These are phyloP conservation scores for Pneumocystis oryctolagi DNA, from an alignment of 1,139 yeast genomes.

Conservation along the genomic window DNA sequence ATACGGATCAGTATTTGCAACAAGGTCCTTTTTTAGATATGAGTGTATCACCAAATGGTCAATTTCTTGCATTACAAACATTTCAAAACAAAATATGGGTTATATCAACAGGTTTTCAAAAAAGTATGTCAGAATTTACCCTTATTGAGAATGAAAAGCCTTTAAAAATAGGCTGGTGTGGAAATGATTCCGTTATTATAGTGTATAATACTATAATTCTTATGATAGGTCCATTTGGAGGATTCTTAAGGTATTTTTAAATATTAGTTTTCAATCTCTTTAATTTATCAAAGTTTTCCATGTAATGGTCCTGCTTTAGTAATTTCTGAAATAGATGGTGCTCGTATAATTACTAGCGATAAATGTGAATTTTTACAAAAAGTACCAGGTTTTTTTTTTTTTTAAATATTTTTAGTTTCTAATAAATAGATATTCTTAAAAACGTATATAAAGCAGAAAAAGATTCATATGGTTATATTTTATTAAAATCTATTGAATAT, in stretches of 20 bases:
- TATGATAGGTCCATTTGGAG: slow-evolving; percentile 59
- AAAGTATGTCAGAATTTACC: slow-evolving; percentile 36
- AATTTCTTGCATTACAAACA: slow-evolving; percentile 44
- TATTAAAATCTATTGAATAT: slow-evolving; percentile 69
- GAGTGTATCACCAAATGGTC: slow-evolving; percentile 45
- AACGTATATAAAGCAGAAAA: slow-evolving; percentile 72
- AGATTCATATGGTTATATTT: slow-evolving; percentile 63
- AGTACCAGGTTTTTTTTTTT: slow-evolving; percentile 33
- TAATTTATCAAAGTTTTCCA: not conserved
- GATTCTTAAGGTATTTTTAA: slow-evolving; percentile 34
- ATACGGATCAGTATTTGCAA: slow-evolving; percentile 25
- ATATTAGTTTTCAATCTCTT: slow-evolving; percentile 26
- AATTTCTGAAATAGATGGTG: slow-evolving; percentile 50
- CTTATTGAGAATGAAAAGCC: slow-evolving; percentile 22
- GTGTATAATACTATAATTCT: slow-evolving; percentile 49
- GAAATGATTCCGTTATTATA: slow-evolving; percentile 60
- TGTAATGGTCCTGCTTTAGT: not conserved
- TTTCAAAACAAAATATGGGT: slow-evolving; percentile 37
- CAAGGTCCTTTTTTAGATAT: slow-evolving; percentile 47
- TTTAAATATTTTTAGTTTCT: not conserved
- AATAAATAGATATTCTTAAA: slow-evolving; percentile 28
- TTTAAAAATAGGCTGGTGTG: slow-evolving; percentile 60
- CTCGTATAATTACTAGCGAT: slow-evolving; percentile 45
- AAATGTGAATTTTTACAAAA: slow-evolving; percentile 50
- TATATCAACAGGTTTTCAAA: slow-evolving; percentile 37